A percentile compares a stretch with the other conserved stretches of the same genome.
Evolutionary conservation across 345 rosid genomes (phyloP).

Genomic region (Raphanus raphanistrum): DNA sequence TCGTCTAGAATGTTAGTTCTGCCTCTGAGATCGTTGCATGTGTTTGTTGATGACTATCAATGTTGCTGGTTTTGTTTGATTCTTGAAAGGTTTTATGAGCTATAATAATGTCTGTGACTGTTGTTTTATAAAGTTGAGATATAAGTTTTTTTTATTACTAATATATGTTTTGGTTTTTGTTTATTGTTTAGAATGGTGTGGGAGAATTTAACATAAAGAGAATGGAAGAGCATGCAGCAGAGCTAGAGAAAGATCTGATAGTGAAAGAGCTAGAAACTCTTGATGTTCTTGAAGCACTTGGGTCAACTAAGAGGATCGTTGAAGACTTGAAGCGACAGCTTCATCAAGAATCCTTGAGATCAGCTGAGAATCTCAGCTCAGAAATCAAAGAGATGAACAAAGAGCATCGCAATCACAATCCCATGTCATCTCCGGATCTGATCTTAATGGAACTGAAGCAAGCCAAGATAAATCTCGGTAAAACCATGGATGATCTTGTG

Average conservation of each 20-base stretch:
- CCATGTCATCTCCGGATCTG: conserved; percentile 61
- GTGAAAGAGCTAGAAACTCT: conserved; percentile 92
- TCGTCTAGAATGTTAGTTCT: neutral
- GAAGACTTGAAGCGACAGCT: conserved; percentile 87
- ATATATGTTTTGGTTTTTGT: neutral
- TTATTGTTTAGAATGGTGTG: conserved; percentile 41
- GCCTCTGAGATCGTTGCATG: too few relatives aligned
- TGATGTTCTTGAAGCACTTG: conserved; percentile 90
- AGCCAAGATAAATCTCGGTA: conserved; percentile 80
- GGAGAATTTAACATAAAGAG: conserved; percentile 81
- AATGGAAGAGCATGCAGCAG: conserved; percentile 86
- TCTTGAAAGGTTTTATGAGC: neutral
- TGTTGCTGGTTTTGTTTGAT: neutral
- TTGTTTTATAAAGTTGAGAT: neutral
- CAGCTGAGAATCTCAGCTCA: conserved; percentile 34
- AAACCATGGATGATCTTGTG: conserved; percentile 81
- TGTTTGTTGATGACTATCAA: too few relatives aligned
- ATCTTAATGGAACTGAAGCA: conserved; percentile 86
- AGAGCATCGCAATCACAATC: conserved; percentile 45
- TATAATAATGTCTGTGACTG: neutral
- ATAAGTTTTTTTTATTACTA: neutral
- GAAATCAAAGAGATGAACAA: conserved; percentile 59
- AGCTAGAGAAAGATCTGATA: conserved; percentile 85
- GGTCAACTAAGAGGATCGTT: conserved; percentile 76
- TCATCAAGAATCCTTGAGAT: conserved; percentile 70